Evolutionary conservation across 176 grass and related monocot species (phyloP).

Genomic region (Oryza nivara): DNA sequence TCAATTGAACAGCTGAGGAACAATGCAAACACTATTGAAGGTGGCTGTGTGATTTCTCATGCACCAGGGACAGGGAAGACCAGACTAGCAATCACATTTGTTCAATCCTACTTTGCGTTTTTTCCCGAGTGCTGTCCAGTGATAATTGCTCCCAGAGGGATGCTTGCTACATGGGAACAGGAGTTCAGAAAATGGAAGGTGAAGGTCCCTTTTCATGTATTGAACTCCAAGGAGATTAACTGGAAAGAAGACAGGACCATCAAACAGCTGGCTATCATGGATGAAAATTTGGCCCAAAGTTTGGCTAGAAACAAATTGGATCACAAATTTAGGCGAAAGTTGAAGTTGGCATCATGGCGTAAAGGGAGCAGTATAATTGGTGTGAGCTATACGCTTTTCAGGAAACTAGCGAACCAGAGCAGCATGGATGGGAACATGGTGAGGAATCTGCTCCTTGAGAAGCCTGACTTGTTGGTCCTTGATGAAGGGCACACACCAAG

Average conservation of each 20-base stretch:
- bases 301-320: slow-evolving; percentile 30
- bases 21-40: slow-evolving; percentile 4
- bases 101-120: slow-evolving; percentile 71
- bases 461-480: slow-evolving; percentile 66
- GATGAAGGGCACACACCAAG: slow-evolving; percentile 91
- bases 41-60: slow-evolving; percentile 96
- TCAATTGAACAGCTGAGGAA: slow-evolving; percentile 51
- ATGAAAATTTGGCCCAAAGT: slow-evolving; percentile 31
- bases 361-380: slow-evolving; percentile 71
- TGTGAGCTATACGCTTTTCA: slow-evolving; percentile 78
- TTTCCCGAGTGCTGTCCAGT: slow-evolving; percentile 64
- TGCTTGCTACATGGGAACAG: slow-evolving; percentile 70
- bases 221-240: slow-evolving; percentile 58
- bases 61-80: slow-evolving; percentile 93
- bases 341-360: slow-evolving; percentile 72
- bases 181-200: slow-evolving; percentile 83
- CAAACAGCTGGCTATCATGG: slow-evolving; percentile 16
- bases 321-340: slow-evolving; percentile 22
- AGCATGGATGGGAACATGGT: slow-evolving; percentile 30
- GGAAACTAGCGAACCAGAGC: slow-evolving; percentile 39
- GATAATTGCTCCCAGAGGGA: slow-evolving; percentile 69
- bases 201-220: slow-evolving; percentile 70
- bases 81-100: slow-evolving; percentile 70
- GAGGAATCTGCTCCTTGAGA: slow-evolving; percentile 54
- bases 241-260: slow-evolving; percentile 53